phyloP scores from a whole-genome alignment of 805 yeast species.

The Torulaspora maleeae region DNA sequence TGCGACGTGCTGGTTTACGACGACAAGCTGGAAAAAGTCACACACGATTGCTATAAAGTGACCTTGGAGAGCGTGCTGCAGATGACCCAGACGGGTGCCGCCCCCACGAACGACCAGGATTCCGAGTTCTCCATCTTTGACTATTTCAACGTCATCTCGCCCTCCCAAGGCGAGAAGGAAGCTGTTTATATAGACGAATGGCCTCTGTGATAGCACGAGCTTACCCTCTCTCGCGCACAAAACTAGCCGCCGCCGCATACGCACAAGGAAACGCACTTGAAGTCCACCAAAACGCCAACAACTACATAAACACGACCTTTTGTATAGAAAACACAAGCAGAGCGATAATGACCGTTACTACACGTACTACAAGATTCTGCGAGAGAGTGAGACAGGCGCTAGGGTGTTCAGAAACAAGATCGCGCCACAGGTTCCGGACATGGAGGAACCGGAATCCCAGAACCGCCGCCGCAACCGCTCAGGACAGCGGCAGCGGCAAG shows the following conservation, averaged over 20 bases:
- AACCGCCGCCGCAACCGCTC: not conserved
- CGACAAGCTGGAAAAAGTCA: constrained; percentile 69
- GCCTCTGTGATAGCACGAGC: constrained; percentile 28
- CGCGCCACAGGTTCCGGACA: constrained; percentile 1
- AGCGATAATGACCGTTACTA: not conserved
- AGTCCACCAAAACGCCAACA: too few relatives aligned
- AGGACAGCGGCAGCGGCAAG: not conserved
- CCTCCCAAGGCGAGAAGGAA: constrained; percentile 39
- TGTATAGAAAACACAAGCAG: not conserved
- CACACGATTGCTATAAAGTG: constrained; percentile 64
- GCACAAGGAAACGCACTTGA: not conserved
- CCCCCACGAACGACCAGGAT: constrained; percentile 19
- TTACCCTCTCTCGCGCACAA: not conserved
- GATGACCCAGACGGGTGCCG: constrained; percentile 42
- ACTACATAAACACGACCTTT: too few relatives aligned
- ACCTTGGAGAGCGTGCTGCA: constrained; percentile 79
- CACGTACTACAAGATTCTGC: not conserved
- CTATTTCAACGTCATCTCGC: constrained; percentile 39
- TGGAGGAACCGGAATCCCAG: constrained; percentile 1
- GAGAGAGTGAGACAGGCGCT: not conserved
- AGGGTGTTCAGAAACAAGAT: not conserved
- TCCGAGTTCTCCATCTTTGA: constrained; percentile 41
- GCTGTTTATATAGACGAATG: constrained; percentile 48
- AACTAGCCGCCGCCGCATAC: not conserved
- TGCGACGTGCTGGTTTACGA: constrained; percentile 88